These are phyloP conservation scores for Globisporangium ultimum DNA, from an alignment of 352 stramenopile genomes.

Conservation along the genomic window DNA sequence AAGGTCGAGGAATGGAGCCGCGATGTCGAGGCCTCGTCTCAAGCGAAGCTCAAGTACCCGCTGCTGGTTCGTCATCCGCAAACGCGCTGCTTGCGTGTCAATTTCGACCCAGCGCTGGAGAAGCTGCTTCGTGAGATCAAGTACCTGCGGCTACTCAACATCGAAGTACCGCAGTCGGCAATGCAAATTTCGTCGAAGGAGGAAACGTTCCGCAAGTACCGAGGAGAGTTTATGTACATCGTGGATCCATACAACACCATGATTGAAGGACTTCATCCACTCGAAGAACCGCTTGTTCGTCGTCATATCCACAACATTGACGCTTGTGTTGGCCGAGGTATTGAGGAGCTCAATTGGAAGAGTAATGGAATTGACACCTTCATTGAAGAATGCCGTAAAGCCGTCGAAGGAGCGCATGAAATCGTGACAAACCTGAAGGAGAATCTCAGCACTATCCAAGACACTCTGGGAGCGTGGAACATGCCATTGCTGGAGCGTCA, in stretches of 20 bases:
- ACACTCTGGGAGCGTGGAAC: conserved; percentile 93
- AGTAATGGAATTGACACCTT: conserved; percentile 91
- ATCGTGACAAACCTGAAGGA: conserved; percentile 96
- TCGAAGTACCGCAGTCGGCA: conserved; percentile 93
- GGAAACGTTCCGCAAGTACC: conserved; percentile 96
- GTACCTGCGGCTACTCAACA: conserved; percentile 94
- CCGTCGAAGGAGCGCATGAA: conserved; percentile 88
- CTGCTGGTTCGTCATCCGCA: conserved; percentile 90
- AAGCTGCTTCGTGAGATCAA: conserved; percentile 97
- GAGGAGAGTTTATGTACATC: conserved; percentile 96
- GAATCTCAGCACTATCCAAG: conserved; percentile 94
- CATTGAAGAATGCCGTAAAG: conserved; percentile 90
- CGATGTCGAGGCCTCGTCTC: conserved; percentile 93
- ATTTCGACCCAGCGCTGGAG: conserved; percentile 97
- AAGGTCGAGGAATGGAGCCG: conserved; percentile 96
- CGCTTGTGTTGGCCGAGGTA: conserved; percentile 88
- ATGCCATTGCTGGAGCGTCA: conserved; percentile 93
- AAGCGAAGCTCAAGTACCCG: conserved; percentile 95
- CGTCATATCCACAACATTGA: conserved; percentile 97
- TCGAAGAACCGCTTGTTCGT: conserved; percentile 95
- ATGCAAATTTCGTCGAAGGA: conserved; percentile 95
- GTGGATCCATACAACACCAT: conserved; percentile 98
- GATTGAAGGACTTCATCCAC: conserved; percentile 93
- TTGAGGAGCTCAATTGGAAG: conserved; percentile 96
- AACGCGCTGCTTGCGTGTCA: conserved; percentile 92